Evolutionary conservation across 345 rosid genomes (phyloP).

Genomic region (Camelina neglecta): DNA sequence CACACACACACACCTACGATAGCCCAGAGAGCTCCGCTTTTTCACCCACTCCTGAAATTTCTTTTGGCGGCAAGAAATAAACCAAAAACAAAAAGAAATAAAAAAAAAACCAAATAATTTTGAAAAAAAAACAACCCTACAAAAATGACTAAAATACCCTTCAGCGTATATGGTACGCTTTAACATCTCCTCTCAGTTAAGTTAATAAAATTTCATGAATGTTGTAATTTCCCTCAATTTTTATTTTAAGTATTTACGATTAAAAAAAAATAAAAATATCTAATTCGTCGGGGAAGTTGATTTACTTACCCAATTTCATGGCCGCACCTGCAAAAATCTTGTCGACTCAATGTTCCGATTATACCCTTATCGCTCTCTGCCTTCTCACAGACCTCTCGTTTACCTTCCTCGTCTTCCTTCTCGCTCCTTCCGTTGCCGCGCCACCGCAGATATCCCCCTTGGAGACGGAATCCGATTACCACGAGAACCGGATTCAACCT

Average conservation of each 20-base stretch:
- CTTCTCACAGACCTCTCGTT: constrained; percentile 51
- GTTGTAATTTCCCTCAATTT: not conserved
- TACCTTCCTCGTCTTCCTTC: constrained; percentile 41
- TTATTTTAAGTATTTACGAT: not conserved
- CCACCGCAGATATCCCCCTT: constrained; percentile 61
- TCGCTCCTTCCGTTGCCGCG: constrained; percentile 65
- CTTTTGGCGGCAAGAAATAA: constrained; percentile 45
- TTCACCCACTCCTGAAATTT: constrained; percentile 8
- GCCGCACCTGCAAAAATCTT: constrained; percentile 44
- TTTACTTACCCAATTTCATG: constrained; percentile 40
- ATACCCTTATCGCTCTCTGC: constrained; percentile 55
- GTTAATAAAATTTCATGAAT: not conserved
- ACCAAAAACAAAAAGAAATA: not conserved
- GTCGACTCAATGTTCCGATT: constrained; percentile 59
- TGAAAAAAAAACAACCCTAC: not conserved
- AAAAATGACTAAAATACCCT: not conserved
- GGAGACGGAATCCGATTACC: constrained; percentile 57
- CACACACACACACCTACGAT: constrained; percentile 27
- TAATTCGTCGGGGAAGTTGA: constrained; percentile 22
- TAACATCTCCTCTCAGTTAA: not conserved
- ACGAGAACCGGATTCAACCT: constrained; percentile 45
- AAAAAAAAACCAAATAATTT: constrained; percentile 30
- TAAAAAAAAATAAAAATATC: constrained; percentile 7
- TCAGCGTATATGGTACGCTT: not conserved
- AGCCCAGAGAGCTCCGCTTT: constrained; percentile 36